Percentiles rank a stretch among this genome's conserved stretches.
Evolutionary conservation across 2,329 filamentous ascomycete species (phyloP).

Genomic region (Penicillium sp.): DNA sequence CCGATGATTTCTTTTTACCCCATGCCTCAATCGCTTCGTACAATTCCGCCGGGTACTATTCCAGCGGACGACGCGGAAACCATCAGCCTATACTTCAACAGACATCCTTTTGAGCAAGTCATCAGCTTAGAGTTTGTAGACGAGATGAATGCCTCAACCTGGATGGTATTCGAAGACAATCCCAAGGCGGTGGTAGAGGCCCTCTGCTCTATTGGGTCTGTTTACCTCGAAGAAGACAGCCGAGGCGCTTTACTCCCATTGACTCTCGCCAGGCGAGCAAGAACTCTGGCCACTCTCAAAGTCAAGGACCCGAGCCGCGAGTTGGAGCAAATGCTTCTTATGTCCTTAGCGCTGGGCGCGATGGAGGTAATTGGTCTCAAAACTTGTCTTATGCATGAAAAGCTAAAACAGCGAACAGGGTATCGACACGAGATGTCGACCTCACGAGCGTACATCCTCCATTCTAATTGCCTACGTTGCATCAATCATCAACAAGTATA

Average conservation of each 20-base stretch:
- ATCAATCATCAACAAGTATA: slow-evolving; percentile 9
- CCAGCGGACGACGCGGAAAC: slow-evolving; percentile 22
- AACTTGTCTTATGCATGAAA: not conserved
- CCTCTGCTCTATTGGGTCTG: slow-evolving; percentile 27
- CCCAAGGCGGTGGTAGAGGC: slow-evolving; percentile 26
- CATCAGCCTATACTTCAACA: slow-evolving; percentile 28
- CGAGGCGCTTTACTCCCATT: not conserved
- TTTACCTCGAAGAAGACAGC: slow-evolving; percentile 18
- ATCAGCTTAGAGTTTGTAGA: slow-evolving; percentile 28
- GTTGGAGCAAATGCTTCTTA: not conserved
- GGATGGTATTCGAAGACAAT: slow-evolving; percentile 27
- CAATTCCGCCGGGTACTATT: slow-evolving; percentile 22
- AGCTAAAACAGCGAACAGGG: not conserved
- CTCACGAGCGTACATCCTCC: not conserved
- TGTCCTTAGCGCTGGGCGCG: not conserved
- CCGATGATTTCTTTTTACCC: no score
- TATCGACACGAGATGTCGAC: not conserved
- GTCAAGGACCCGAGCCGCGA: not conserved
- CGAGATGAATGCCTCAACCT: slow-evolving; percentile 30
- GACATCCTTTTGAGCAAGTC: slow-evolving; percentile 27
- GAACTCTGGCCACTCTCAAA: not conserved
- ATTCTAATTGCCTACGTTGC: not conserved
- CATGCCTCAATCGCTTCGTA: not conserved
- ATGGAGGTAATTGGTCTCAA: not conserved
- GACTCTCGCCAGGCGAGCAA: not conserved